Evolutionary conservation across 352 stramenopile genomes (phyloP), one percentile per base, ranked within the genome.

Genomic region (Aphanomyces invadans): DNA sequence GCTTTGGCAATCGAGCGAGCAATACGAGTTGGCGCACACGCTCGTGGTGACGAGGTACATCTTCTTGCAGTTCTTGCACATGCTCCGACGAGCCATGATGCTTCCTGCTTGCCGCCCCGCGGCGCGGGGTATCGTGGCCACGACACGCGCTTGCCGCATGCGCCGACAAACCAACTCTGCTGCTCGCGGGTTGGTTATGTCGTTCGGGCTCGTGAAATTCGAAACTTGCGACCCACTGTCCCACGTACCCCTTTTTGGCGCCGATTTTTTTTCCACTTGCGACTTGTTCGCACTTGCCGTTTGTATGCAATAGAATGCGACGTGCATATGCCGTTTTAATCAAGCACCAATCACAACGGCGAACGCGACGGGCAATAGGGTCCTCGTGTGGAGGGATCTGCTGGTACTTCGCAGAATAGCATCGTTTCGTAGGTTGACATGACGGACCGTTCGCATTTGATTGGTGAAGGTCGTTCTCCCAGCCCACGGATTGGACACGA

Each of bases 1-100:
- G 38, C 83, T 91, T 76, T 94, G 91, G 80, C 86, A 94, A 72
- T 94, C 86, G 46, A 94, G 78, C 9, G 86, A 94, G 77, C 86
- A 94, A 62, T 59, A 67, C n/a, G 60, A 25, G n/a, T 32, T 29
- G 29, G 48, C 60, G 33, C 60, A 67, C 29, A 67, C 60, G 42
- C 60, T 67, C 5, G 32, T 57, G 33, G 21, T 51, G 33, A 57
- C n/a, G 33, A 67, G 39, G 32, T 67, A 67, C 33, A 57, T 67
- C 49, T 67, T 57, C n/a, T 51, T 51, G 49, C 60, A 67, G 49
- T 67, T 67, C 33, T 67, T 67, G 42, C 60, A 67, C 17, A 25
- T 25, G 32, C 46, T 60, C 17, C 60, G 33, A 12, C 60, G 42
- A 17, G 49, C 60, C n/a, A 67, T 26, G 19, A 67, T 67, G 3